Conservation (phyloP, 345 rosid genomes). For the Mercurialis annua region DNA sequence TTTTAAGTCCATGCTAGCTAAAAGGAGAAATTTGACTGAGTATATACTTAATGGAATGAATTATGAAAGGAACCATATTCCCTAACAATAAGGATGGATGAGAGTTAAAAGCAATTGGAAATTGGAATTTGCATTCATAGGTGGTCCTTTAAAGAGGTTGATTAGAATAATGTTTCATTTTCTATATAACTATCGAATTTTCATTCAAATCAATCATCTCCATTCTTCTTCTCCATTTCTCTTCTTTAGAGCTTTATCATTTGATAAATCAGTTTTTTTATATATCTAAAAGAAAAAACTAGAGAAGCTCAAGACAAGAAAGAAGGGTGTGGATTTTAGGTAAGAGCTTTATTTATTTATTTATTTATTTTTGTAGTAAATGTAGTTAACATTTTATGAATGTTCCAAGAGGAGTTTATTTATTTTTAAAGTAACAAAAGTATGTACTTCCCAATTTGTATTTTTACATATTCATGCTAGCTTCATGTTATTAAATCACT, state of each 20-base stretch:
- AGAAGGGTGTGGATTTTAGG: neutral
- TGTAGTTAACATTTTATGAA: neutral
- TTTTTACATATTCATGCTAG: too few relatives aligned
- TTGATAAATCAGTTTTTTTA: too few relatives aligned
- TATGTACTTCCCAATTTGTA: too few relatives aligned
- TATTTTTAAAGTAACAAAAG: too few relatives aligned
- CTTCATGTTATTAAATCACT: too few relatives aligned
- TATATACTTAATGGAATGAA: conserved; percentile 12
- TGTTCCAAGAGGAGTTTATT: too few relatives aligned
- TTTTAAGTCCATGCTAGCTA: neutral
- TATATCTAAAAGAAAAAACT: too few relatives aligned
- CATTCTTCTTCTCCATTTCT: neutral
- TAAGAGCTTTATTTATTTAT: neutral
- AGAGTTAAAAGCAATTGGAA: conserved; percentile 2
- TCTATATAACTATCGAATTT: neutral
- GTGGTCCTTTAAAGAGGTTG: conserved; percentile 8
- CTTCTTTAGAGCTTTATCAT: neutral
- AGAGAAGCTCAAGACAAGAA: neutral
- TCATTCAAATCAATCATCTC: neutral
- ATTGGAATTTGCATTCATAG: conserved; percentile 9
- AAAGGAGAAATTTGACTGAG: conserved; percentile 16
- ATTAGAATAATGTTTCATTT: conserved; percentile 8
- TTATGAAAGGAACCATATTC: conserved; percentile 40
- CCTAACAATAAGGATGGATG: conserved; percentile 31
- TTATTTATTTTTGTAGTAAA: neutral